A percentile compares a stretch with the other conserved stretches of the same genome.
Conservation (phyloP, 2,329 filamentous ascomycete species). For the Fonsecaea nubica region DNA sequence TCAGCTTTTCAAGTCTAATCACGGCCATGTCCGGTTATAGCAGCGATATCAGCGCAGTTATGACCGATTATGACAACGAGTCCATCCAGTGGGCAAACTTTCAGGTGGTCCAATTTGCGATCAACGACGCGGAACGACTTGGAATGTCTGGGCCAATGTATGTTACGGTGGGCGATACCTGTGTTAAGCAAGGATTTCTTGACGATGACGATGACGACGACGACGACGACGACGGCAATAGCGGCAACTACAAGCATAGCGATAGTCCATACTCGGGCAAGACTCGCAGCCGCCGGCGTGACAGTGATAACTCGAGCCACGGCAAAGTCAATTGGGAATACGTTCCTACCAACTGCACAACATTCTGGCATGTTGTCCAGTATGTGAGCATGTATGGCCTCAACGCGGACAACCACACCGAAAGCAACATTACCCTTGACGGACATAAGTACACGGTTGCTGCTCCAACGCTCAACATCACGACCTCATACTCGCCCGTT, state of each 20-base stretch:
- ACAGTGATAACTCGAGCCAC: constrained; percentile 2
- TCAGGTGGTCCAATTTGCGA: constrained; percentile 34
- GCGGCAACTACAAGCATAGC: not conserved
- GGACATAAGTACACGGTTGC: constrained; percentile 24
- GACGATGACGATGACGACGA: constrained; percentile 23
- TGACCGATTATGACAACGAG: constrained; percentile 39
- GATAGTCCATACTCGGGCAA: not conserved
- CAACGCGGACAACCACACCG: not conserved
- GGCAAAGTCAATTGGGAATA: constrained; percentile 29
- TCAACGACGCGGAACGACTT: constrained; percentile 33
- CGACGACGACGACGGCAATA: not conserved
- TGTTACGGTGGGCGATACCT: constrained; percentile 21
- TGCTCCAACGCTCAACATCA: constrained; percentile 32
- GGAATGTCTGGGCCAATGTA: constrained; percentile 26
- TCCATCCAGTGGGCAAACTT: constrained; percentile 40
- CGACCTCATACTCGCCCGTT: constrained; percentile 23
- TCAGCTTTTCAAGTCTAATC: constrained; percentile 45
- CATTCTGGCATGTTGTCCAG: constrained; percentile 31
- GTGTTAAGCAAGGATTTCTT: constrained; percentile 23
- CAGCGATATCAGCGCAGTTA: constrained; percentile 40
- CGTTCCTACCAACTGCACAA: constrained; percentile 30
- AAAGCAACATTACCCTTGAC: constrained; percentile 26
- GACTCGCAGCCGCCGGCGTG: constrained; percentile 2
- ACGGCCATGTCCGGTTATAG: constrained; percentile 50
- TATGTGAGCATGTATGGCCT: constrained; percentile 32